Evolutionary conservation across 129 eudicot genomes (phyloP).

Genomic region (Oenanthe sinensis): DNA sequence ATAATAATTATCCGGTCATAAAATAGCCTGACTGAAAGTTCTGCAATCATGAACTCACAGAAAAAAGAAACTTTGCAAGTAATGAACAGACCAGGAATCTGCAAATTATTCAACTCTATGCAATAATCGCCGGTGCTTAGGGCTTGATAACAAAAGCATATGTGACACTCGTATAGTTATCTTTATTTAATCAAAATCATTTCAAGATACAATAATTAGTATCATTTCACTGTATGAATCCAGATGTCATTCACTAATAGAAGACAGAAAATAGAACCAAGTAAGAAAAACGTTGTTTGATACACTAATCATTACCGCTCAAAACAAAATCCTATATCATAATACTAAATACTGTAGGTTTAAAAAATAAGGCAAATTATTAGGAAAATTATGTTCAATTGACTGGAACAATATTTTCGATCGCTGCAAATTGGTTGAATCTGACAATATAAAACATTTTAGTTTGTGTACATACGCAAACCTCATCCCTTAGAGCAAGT

Average conservation of each 20-base stretch:
- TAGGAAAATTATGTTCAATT: too few species aligned
- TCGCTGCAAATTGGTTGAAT: background rate
- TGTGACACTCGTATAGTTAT: background rate
- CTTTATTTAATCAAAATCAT: background rate
- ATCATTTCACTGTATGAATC: background rate
- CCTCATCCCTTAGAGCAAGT: conserved; percentile 65
- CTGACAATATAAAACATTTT: background rate
- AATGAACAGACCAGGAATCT: background rate
- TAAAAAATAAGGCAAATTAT: too few species aligned
- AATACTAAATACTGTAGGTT: too few species aligned
- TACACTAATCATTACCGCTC: background rate
- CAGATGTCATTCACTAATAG: background rate
- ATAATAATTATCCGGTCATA: background rate
- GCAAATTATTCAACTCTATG: background rate
- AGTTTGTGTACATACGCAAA: background rate
- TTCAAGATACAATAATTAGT: background rate
- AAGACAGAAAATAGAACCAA: background rate
- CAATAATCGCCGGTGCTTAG: background rate
- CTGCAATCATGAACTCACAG: background rate
- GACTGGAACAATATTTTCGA: background rate
- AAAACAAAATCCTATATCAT: too few species aligned
- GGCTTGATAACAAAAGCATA: background rate
- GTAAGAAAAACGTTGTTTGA: background rate
- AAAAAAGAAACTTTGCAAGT: background rate
- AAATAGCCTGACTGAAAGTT: background rate